Evolutionary conservation across 2,329 filamentous ascomycete species (phyloP), one percentile per base, ranked within the genome.

Genomic region (Exophiala calicioides): DNA sequence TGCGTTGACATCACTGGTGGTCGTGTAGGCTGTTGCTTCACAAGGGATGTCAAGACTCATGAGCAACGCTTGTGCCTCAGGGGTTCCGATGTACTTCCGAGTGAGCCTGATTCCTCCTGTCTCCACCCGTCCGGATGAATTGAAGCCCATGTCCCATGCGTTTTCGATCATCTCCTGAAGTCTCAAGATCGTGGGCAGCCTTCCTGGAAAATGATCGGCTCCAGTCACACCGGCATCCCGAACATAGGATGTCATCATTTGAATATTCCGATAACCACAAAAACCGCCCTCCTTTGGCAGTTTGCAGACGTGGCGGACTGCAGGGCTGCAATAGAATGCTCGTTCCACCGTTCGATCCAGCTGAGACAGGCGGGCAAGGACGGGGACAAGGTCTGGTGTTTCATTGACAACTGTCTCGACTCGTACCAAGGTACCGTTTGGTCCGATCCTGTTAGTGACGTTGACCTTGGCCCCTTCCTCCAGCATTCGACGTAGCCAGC

Each of bases 241-340:
- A 15, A 96, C 80, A 63, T 88, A 90, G 0, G 90, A 91, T 10
- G 85, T 72, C 57, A 96, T 68, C 83, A 94, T 94, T 65, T 97
- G 93, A 23, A 95, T 94, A 62, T 95, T 97, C 30, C 91, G 80
- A 64, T 96, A 97, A 3, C 91, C 91, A 63, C 91, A 97, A 64
- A 97, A 97, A 4, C 89, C 87, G 16, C 90, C 90, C 70, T 95
- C 90, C 50, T 74, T 77, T n/a, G 77, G 79, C 41, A 94, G 75
- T 61, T 95, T 95, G 40, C 86, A 88, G 19, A 97, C 77, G 61
- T 96, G 90, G 37, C 82, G 76, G 0, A 89, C 85, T 36, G 76
- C 74, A 1, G 85, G 78, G 60, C 90, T 82, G 65, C 90, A 96
- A 24, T 95, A 73, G 60, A 90, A 95, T 4, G 88, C 87, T 54